These are phyloP conservation scores for Ormosia semicastrata DNA, from an alignment of 306 rosid genomes.

Conservation along the genomic window DNA sequence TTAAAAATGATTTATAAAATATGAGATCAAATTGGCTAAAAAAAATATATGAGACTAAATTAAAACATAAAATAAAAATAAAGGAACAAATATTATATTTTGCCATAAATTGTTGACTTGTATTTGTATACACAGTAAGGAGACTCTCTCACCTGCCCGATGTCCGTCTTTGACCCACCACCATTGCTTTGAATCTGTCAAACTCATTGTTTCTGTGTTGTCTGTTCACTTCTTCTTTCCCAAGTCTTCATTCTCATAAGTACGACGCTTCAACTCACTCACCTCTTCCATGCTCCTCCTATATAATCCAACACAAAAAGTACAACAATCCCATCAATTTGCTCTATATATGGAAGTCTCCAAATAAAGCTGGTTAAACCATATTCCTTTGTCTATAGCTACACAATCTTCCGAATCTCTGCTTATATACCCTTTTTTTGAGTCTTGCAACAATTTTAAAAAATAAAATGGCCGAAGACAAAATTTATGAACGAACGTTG, in stretches of 20 bases:
- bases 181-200: not conserved
- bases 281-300: not conserved
- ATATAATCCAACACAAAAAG: not conserved
- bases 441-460: not conserved
- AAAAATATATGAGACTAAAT: too few species aligned
- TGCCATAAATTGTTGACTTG: not conserved
- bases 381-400: not conserved
- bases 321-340: not conserved
- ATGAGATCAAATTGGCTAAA: too few species aligned
- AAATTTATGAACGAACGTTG: conserved; percentile 34
- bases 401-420: not conserved
- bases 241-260: not conserved
- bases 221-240: not conserved
- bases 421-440: not conserved
- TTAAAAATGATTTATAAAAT: too few species aligned
- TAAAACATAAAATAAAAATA: too few species aligned
- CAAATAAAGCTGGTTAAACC: not conserved
- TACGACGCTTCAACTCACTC: not conserved
- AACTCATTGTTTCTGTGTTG: not conserved
- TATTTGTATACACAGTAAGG: not conserved
- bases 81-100: too few species aligned
- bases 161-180: not conserved
- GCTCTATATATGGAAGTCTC: not conserved
- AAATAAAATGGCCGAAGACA: not conserved
- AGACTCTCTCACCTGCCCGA: not conserved